These are phyloP conservation scores for Picea sitchensis DNA, from an alignment of 75 land plant genomes.

Conservation along the genomic window DNA sequence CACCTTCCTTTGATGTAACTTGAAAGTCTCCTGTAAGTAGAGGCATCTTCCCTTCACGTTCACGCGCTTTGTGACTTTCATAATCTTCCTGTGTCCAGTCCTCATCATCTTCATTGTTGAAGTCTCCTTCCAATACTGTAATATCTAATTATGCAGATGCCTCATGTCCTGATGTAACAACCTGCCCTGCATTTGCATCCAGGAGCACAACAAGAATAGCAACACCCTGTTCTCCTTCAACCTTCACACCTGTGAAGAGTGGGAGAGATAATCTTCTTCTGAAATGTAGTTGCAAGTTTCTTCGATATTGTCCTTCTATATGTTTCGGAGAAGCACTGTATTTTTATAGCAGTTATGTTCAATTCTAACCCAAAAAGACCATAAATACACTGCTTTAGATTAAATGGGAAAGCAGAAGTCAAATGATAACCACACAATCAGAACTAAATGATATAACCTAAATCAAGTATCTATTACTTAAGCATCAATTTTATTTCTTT, in stretches of 20 bases:
- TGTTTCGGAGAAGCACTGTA: constrained; percentile 40
- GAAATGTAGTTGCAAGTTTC: constrained; percentile 75
- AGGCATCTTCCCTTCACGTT: constrained; percentile 93
- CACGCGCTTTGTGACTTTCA: constrained; percentile 76
- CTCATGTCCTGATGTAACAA: constrained; percentile 69
- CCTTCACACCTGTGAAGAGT: constrained; percentile 94
- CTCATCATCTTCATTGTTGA: constrained; percentile 78
- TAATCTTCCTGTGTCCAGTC: constrained; percentile 84
- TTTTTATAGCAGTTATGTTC: not conserved
- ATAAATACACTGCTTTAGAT: not conserved
- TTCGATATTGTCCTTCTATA: constrained; percentile 75
- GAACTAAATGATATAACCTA: not conserved
- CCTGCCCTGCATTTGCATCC: constrained; percentile 62
- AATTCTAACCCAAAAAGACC: not conserved
- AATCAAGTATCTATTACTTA: not conserved
- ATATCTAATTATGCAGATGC: constrained; percentile 77
- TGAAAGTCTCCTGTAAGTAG: constrained; percentile 76
- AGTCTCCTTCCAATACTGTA: constrained; percentile 91
- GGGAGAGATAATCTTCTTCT: constrained; percentile 77
- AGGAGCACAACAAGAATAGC: constrained; percentile 78
- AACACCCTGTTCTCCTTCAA: constrained; percentile 88
- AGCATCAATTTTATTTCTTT: not conserved
- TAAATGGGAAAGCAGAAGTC: not conserved
- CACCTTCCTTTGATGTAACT: constrained; percentile 83
- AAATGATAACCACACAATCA: not conserved